Evolutionary conservation across 1,139 yeast species (phyloP), one percentile per base, ranked within the genome.

Genomic region (Protomyces inundatus): DNA sequence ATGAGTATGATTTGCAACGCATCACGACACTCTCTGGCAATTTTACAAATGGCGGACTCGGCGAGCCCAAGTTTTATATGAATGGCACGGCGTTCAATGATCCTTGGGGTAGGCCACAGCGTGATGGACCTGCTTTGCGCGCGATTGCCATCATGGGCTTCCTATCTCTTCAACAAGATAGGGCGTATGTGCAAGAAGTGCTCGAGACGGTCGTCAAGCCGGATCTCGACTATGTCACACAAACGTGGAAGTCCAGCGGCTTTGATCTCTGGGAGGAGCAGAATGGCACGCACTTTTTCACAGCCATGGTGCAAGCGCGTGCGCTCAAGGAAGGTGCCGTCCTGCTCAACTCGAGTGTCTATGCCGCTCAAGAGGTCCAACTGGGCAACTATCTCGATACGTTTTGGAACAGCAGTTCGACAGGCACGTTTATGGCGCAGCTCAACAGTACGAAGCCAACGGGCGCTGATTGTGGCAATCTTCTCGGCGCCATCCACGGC

Each of bases 201-300:
- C 53, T 55, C 6, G 56, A 51, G 3, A 52, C 55, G 9, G 77
- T 89, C 7, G 71, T 91, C 32, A 83, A 83, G 70, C 86, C 87
- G 1, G 98, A 93, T 75, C 81, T 91, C 70, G 76, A 79, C 57
- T 93, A 85, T 70, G 81, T 88, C 23, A 71, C 81, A 36, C 71
- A 75, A n/a, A 79, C 82, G 70, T 91, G 97, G 97, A 70, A 77
- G 9, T 72, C 76, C 33, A 74, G 76, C 3, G 87, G 90, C 14
- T 93, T 88, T 76, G 98, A 93, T 75, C 77, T 91, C 60, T 93
- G 98, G 98, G 98, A 93, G 76, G 98, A 93, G 74, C 73, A 83
- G 64, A 84, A 90, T 0, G 46, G 46, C 16, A 71, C 77, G 61
- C 97, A 91, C 74, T 85, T 90, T 69, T 91, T 88, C 74, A 90